Evolutionary conservation across 495 filamentous ascomycete species (phyloP).

Genomic region (Filosporella fistucella): DNA sequence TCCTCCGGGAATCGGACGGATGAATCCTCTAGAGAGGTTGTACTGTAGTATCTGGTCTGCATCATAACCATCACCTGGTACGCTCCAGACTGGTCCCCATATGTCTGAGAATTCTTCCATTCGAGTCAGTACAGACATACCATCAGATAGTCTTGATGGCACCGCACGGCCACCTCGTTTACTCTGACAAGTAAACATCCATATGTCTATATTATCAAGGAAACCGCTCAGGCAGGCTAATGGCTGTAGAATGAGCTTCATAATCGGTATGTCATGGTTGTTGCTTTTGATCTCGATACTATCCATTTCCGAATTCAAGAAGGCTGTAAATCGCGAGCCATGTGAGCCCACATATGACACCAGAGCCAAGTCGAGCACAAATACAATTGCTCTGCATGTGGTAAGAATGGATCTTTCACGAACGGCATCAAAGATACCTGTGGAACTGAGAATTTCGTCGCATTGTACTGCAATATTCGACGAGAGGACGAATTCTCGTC

Average conservation of each 20-base stretch:
- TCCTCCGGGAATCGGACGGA: neutral
- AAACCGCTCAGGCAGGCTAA: conserved; percentile 1
- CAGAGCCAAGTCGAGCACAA: neutral
- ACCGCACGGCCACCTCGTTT: neutral
- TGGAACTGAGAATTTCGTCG: neutral
- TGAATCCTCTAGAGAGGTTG: neutral
- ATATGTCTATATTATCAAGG: neutral
- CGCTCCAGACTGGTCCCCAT: neutral
- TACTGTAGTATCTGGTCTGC: neutral
- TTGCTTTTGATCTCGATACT: neutral
- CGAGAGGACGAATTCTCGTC: neutral
- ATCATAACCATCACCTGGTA: neutral
- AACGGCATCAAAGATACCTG: neutral
- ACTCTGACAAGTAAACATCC: neutral
- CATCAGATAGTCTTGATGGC: neutral
- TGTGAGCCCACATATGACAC: conserved; percentile 1
- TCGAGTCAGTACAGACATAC: neutral
- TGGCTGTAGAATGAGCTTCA: neutral
- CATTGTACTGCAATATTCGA: neutral
- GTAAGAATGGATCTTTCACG: neutral
- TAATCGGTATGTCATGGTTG: neutral
- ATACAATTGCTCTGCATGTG: neutral
- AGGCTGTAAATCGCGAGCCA: neutral
- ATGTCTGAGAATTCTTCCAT: conserved; percentile 1
- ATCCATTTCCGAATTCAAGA: neutral